Conservation (phyloP, 495 filamentous ascomycete species). For the Penicillium pulvis region DNA sequence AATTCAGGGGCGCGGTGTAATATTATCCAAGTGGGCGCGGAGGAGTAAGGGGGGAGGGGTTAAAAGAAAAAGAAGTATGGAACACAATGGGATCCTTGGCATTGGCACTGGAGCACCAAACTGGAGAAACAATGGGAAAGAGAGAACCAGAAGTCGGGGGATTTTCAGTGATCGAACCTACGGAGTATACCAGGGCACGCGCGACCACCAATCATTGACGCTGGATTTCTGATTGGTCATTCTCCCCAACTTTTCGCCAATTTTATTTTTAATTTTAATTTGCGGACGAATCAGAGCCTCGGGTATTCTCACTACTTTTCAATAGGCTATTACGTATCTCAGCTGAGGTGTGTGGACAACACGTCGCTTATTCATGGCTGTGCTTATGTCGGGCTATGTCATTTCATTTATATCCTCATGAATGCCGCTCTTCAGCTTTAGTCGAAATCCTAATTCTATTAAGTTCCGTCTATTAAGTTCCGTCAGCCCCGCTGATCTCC, state of each 20-base stretch:
- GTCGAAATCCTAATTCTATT: not conserved
- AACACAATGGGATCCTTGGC: conserved; percentile 1
- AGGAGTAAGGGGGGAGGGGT: not conserved
- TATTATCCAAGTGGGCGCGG: not conserved
- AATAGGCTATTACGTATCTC: not conserved
- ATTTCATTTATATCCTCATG: not conserved
- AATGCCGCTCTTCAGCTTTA: not conserved
- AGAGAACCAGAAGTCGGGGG: conserved; percentile 3
- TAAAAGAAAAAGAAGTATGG: not conserved
- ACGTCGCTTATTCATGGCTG: not conserved
- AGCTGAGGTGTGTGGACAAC: not conserved
- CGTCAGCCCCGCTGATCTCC: conserved; percentile 17
- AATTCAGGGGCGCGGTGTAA: conserved; percentile 13
- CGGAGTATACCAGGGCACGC: conserved; percentile 15
- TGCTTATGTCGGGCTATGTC: not conserved
- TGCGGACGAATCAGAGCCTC: not conserved
- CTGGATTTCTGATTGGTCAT: conserved; percentile 16
- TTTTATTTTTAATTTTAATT: conserved; percentile 3
- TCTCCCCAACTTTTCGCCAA: conserved; percentile 1
- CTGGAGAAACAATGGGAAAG: conserved; percentile 7
- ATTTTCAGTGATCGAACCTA: conserved; percentile 14
- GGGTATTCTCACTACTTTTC: not conserved
- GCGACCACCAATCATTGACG: conserved; percentile 7
- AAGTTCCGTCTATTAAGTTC: conserved; percentile 9
- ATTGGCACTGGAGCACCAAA: not conserved